Evolutionary conservation across 106 monocot species (phyloP).

Genomic region (Dendrobium chrysotoxum): DNA sequence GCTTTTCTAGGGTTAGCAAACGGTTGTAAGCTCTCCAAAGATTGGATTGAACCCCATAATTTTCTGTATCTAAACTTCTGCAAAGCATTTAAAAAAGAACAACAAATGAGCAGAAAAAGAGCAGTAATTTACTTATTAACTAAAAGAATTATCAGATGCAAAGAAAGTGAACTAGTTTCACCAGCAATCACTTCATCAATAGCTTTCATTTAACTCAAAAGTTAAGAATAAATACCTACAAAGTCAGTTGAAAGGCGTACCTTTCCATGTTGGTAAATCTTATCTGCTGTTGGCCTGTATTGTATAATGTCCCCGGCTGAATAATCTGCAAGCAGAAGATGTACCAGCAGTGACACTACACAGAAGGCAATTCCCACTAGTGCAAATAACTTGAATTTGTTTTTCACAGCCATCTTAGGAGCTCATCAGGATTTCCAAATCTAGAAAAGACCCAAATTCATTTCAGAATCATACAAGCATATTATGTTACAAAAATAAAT

Average conservation of each 20-base stretch:
- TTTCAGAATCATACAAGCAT: not conserved
- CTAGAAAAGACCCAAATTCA: conserved; percentile 1
- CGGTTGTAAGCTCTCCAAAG: conserved; percentile 65
- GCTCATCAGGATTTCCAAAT: conserved; percentile 4
- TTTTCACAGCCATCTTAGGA: conserved; percentile 57
- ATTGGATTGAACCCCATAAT: conserved; percentile 69
- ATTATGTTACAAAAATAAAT: not conserved
- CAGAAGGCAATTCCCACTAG: conserved; percentile 55
- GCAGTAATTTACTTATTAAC: not conserved
- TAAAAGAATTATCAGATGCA: not conserved
- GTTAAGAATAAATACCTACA: not conserved
- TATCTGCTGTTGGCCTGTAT: conserved; percentile 32
- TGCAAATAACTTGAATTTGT: conserved; percentile 64
- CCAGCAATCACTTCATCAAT: not conserved
- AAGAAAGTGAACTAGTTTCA: conserved; percentile 1
- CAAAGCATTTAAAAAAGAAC: conserved; percentile 4
- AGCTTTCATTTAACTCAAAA: not conserved
- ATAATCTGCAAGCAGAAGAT: conserved; percentile 63
- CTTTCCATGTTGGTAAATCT: conserved; percentile 36
- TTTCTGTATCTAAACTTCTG: conserved; percentile 42
- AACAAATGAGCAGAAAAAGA: not conserved
- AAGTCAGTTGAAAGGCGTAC: conserved; percentile 11
- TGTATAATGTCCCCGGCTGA: conserved; percentile 41
- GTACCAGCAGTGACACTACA: conserved; percentile 50
- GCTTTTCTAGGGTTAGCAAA: conserved; percentile 52